Base-by-base conservation (phyloP, 1,139 yeast genomes). In the Geotrichum australiense region DNA sequence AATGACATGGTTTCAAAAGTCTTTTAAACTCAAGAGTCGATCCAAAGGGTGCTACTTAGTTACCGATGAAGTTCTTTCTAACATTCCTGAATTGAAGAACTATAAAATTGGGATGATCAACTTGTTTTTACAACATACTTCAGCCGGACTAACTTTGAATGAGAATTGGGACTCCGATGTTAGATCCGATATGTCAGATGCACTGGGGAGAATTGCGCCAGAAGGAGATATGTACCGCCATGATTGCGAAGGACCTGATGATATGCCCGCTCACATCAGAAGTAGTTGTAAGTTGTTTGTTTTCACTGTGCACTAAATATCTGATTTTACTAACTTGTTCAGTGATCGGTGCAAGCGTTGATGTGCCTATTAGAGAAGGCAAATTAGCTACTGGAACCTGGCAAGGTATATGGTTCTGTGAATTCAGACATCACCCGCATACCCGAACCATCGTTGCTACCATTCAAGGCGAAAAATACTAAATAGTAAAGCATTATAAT, bases 121-220 rank as follows among this genome's bases (percentile, higher is more conserved):
- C 54, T 61, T 83, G 28, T 83, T 83, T 57, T 63, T 82, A 39
- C 85, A 80, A 57, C 94, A 83, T 58, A 82, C 94, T 2, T 77
- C 85, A 19, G 89, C 89, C 3, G 93, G 80, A 0, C 59, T 83
- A 39, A 77, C 87, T 0, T 62, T 83, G 47, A 83, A 83, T 57
- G 94, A 83, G 58, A 83, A 83, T 57, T 82, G 78, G 65, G 94
- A 83, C 54, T 76, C 86, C 0, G 89, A 80, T 56, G 93, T 83
- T 6, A 69, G 89, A 45, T 63, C 59, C 2, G 94, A 83, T 55
- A 71, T 83, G 82, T 68, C 71, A 12, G 68, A 71, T 24, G 73
- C 82, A 1, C 62, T 83, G 52, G 80, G 77, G 53, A 65, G 76
- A 42, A 65, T 81, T 46, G 85, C 76, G 1, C 94, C 94, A 0